Evolutionary conservation across 257 asterid genomes (phyloP), one percentile per base, ranked within the genome.

Genomic region (Galeopsis tetrahit): DNA sequence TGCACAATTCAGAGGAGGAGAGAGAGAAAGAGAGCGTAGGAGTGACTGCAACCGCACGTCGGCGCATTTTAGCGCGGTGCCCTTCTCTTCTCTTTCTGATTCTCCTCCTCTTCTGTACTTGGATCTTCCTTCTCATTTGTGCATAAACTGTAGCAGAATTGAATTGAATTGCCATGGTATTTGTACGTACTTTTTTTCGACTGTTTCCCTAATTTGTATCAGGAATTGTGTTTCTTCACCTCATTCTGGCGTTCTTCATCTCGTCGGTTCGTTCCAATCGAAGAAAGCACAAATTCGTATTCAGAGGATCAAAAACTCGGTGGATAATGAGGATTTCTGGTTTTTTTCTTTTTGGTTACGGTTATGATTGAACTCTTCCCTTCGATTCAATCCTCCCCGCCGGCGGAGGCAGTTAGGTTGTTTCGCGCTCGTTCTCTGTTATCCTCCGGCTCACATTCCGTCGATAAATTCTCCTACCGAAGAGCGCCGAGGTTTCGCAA

Each of bases 171-270:
- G 62, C 34, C 58, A 46, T 57, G 44, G 58, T 28, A 51, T 74
- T 69, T 33, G 70, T 70, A 31, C 8, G 6, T 69, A 55, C 3
- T 31, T 69, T 63, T 51, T 67, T 49, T 57, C 3, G 78, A 62
- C 56, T 55, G 31, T 68, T 55, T 15, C 49, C 57, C 36, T 7
- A 58, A 51, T 63, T 73, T 69, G 15, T 51, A 21, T 34, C 56
- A 5, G 31, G 2, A n/a, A 36, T 65, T 67, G 58, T 32, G 71
- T 44, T 56, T 17, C 69, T 33, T 4, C 35, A 32, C 57, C 33
- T 63, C 83, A 77, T 63, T 70, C 87, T 83, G 89, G 92, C 92
- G 79, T 83, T 86, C 75, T 79, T 86, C 77, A 62, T 81, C 62
- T 78, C 84, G 34, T 77, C 87, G 33, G 14, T 75, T 63, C 75